Evolutionary conservation across 345 rosid genomes (phyloP).

Genomic region (Turritis glabra): DNA sequence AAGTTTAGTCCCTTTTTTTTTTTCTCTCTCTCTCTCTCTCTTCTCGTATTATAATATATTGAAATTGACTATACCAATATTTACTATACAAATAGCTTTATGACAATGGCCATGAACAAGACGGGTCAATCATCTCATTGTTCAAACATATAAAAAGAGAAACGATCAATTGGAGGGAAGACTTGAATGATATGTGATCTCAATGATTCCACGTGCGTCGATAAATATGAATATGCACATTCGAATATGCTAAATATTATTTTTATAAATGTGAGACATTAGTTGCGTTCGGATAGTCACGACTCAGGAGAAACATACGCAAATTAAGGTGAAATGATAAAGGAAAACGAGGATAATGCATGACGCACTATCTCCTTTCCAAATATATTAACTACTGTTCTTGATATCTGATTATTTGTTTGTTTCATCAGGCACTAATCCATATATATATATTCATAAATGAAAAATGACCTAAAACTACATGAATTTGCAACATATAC

Average conservation of each 20-base stretch:
- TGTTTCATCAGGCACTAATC: constrained; percentile 32
- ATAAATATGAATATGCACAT: constrained; percentile 3
- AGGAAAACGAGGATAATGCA: constrained; percentile 37
- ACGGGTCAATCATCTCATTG: constrained; percentile 8
- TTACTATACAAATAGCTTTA: constrained; percentile 34
- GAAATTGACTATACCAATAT: constrained; percentile 13
- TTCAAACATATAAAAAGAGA: constrained; percentile 15
- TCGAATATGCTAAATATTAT: neutral
- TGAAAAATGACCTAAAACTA: neutral
- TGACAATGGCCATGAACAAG: constrained; percentile 39
- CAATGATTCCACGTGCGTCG: constrained; percentile 28
- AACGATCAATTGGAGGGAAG: constrained; percentile 15
- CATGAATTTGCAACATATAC: neutral
- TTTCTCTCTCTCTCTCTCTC: no score
- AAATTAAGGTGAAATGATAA: constrained; percentile 1
- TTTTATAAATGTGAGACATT: neutral
- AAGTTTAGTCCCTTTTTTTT: neutral
- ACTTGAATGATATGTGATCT: constrained; percentile 32
- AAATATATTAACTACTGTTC: constrained; percentile 18
- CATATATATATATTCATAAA: neutral
- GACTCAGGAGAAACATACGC: constrained; percentile 9
- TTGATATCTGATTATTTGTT: constrained; percentile 22
- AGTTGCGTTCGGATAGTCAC: constrained; percentile 26
- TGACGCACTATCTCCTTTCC: constrained; percentile 40
- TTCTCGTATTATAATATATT: neutral